phyloP scores from a whole-genome alignment of 768 basidiomycete genomes.

The Mycena kentingensis region DNA sequence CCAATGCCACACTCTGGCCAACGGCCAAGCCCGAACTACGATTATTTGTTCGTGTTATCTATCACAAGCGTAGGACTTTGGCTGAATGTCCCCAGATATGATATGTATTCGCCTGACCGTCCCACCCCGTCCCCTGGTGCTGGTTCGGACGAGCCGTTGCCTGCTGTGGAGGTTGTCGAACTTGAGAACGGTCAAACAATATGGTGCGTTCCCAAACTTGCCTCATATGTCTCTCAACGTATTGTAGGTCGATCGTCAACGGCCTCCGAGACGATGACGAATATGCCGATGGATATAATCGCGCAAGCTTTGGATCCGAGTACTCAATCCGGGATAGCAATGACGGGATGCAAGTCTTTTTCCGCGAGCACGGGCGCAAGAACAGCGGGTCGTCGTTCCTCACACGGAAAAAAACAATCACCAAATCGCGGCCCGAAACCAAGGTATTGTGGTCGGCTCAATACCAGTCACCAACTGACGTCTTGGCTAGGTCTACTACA shows the following conservation, averaged over 20 bases:
- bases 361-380: constrained; percentile 76
- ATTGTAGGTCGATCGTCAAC: constrained; percentile 75
- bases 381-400: constrained; percentile 63
- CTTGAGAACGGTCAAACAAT: constrained; percentile 87
- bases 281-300: constrained; percentile 62
- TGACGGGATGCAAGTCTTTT: constrained; percentile 69
- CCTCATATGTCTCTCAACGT: constrained; percentile 16
- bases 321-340: constrained; percentile 56
- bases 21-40: constrained; percentile 72
- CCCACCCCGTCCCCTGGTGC: constrained; percentile 34
- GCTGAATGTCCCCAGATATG: constrained; percentile 55
- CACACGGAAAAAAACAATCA: constrained; percentile 58
- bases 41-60: constrained; percentile 65
- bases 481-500: constrained; percentile 65
- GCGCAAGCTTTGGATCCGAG: constrained; percentile 75
- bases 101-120: constrained; percentile 73
- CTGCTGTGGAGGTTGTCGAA: constrained; percentile 78
- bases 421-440: constrained; percentile 73
- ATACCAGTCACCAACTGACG: constrained; percentile 26
- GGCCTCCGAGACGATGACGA: constrained; percentile 77
- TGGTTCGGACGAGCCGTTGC: constrained; percentile 47
- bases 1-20: constrained; percentile 49
- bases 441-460: constrained; percentile 53
- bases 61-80: constrained; percentile 21
- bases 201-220: constrained; percentile 53